Conservation (phyloP, 2,329 filamentous ascomycete species). For the Alternaria dauci region DNA sequence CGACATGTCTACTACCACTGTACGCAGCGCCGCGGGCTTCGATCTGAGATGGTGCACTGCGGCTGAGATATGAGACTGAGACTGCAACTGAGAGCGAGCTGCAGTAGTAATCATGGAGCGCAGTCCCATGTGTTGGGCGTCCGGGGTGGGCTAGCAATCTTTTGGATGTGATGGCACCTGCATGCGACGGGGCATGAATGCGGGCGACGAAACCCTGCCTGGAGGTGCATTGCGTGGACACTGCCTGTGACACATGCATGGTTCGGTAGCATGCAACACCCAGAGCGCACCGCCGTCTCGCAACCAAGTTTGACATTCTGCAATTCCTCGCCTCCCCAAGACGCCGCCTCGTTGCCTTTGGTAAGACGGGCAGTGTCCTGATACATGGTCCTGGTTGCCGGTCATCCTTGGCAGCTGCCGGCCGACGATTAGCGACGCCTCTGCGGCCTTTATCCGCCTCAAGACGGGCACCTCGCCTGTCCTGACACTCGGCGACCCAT, state of each 20-base stretch:
- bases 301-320: background rate
- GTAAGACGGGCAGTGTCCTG: background rate
- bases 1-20: background rate
- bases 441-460: constrained; percentile 17
- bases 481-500: background rate
- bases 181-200: constrained; percentile 10
- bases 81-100: background rate
- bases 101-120: background rate
- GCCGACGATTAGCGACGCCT: constrained; percentile 12
- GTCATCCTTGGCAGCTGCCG: constrained; percentile 13
- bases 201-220: constrained; percentile 10
- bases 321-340: background rate
- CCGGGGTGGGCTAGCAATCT: background rate
- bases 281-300: background rate
- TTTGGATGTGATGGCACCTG: constrained; percentile 6
- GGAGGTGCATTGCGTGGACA: constrained; percentile 6
- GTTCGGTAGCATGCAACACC: constrained; percentile 1
- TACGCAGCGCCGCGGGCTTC: background rate
- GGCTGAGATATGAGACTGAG: background rate
- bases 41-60: background rate
- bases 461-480: constrained; percentile 5
- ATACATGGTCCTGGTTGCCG: constrained; percentile 4
- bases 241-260: constrained; percentile 5
- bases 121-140: constrained; percentile 7
- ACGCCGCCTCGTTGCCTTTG: background rate